Base-by-base conservation (phyloP, 306 rosid species). In the Cicer arietinum region DNA sequence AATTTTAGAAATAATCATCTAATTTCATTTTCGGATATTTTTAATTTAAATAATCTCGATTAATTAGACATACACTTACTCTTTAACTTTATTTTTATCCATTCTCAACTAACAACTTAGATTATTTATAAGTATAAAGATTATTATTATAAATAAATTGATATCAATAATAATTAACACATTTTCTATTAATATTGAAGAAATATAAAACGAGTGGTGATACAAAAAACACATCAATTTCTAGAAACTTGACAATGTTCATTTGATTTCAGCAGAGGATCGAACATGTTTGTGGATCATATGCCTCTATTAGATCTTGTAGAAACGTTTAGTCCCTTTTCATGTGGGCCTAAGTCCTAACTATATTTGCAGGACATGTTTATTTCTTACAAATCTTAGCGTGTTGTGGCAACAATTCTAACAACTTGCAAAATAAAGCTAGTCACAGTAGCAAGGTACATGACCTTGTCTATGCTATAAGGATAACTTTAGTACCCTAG, bases 241-340 rank as follows among this genome's bases (percentile, higher is more conserved):
- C 7, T 66, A 11, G 51, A 71, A 25, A 25, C 30, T 54, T 61
- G 82, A 42, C 82, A 61, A 17, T 6, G 7, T 47, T 57, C 53
- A 43, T 25, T 68, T 14, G 45, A 62, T 75, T 35, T 61, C 59
- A 9, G 10, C 85, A 73, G 76, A 46, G 37, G 68, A 72, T 62
- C 60, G 64, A 69, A 46, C 6, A 47, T 69, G 46, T 45, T 12
- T 40, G 16, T 40, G 48, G 47, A 63, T 63, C 69, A 37, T 67
- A 25, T 46, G 69, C 51, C n/a, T 17, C 25, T 62, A 39, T 17
- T 8, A 22, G 44, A 46, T 74, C 40, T 48, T 22, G 39, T 30
- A 20, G 4, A 67, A 67, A 76, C n/a, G 86, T 85, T 72, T 3
- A 52, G 84, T 79, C 88, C 67, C 75, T 82, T 79, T 85, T 81